Evolutionary conservation across 2,329 filamentous ascomycete species (phyloP).

Genomic region (Dactylellina cionopaga): DNA sequence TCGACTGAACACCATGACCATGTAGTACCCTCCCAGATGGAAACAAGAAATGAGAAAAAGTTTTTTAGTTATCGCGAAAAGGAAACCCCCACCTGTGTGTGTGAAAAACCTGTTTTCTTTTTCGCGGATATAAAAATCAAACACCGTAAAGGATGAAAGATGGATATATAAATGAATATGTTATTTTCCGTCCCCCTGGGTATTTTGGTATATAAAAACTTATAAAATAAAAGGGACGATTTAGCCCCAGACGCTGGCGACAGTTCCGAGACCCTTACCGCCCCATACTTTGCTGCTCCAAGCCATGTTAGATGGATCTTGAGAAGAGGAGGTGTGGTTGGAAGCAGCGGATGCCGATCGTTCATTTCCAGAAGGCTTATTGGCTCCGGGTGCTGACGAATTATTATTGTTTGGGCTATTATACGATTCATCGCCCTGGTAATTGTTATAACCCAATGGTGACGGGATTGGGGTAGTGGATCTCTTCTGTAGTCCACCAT

Average conservation of each 20-base stretch:
- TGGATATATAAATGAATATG: constrained; percentile 52
- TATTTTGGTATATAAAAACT: constrained; percentile 34
- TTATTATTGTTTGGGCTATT: constrained; percentile 61
- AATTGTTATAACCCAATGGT: constrained; percentile 79
- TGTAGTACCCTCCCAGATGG: constrained; percentile 53
- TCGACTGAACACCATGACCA: constrained; percentile 53
- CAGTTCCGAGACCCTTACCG: constrained; percentile 56
- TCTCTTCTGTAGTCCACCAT: constrained; percentile 74
- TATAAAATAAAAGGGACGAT: constrained; percentile 20
- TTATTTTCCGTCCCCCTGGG: constrained; percentile 40
- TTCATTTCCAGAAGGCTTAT: constrained; percentile 54
- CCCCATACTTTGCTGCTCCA: constrained; percentile 58
- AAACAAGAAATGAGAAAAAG: constrained; percentile 43
- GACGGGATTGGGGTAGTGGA: constrained; percentile 91
- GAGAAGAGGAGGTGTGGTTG: constrained; percentile 55
- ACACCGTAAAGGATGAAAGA: constrained; percentile 52
- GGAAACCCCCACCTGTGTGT: constrained; percentile 43
- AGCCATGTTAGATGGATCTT: constrained; percentile 55
- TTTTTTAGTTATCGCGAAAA: constrained; percentile 44
- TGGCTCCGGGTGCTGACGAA: constrained; percentile 58
- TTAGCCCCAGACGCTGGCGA: constrained; percentile 57
- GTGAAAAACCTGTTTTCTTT: constrained; percentile 46
- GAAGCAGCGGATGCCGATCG: constrained; percentile 57
- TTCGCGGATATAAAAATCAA: constrained; percentile 53
- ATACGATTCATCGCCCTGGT: constrained; percentile 65